Evolutionary conservation across 306 rosid species (phyloP), one percentile per base, ranked within the genome.

Genomic region (Senna tora): DNA sequence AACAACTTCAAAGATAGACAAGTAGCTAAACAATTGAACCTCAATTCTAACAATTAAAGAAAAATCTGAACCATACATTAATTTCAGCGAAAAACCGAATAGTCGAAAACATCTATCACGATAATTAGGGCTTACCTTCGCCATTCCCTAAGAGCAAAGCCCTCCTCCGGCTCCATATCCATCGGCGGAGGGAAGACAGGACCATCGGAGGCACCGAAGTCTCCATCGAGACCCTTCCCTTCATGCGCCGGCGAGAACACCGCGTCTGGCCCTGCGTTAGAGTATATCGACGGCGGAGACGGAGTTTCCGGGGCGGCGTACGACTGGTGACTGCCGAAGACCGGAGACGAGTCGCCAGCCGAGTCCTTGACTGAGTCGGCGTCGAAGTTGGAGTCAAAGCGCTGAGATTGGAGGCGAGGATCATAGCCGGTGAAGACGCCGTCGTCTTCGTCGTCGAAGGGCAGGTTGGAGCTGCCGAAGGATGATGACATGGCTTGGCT

Each of bases 71-170:
- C 52, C 14, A 8, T 10, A 8, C 4, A n/a, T n/a, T 32, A 7
- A 33, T 32, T 15, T 57, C 19, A n/a, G 16, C 41, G 4, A 2
- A 55, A 55, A 55, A 28, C 19, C 38, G 19, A 30, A 32, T 28
- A 65, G 30, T 25, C 16, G 68, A 71, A 5, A 47, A 74, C 15
- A 33, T 9, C 16, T 4, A 73, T 34, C 36, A 66, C 33, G 0
- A 32, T 2, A 6, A 32, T 2, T 33, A 60, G 5, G 41, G 39
- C 55, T 80, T 69, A 84, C 92, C 89, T 83, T 65, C 89, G 78
- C 92, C 92, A 84, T 69, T 87, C 89, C 61, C 84, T 85, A 60
- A 82, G 49, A 28, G 83, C 75, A 28, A 80, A 64, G 12, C 89
- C 89, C 39, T 84, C 87, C 54, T 82, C 87, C 39, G 70, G 32